A percentile compares a stretch with the other conserved stretches of the same genome.
phyloP scores from a whole-genome alignment of 352 stramenopile genomes.

The Salisapilia sapeloensis region DNA sequence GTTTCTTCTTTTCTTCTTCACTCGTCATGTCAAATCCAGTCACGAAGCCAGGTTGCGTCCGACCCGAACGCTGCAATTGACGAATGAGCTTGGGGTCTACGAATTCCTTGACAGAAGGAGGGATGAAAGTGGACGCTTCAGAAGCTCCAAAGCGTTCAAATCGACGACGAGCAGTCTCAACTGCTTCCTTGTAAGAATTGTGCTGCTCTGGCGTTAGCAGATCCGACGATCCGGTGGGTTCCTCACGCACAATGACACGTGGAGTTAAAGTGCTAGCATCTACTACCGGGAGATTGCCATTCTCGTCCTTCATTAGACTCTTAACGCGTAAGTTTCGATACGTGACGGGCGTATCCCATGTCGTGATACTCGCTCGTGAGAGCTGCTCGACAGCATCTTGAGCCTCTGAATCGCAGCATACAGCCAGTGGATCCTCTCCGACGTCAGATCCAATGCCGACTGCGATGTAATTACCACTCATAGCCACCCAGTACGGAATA shows the following conservation, averaged over 20 bases:
- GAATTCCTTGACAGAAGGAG: slow-evolving; percentile 57
- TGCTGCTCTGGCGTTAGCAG: slow-evolving; percentile 37
- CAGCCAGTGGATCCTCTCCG: slow-evolving; percentile 36
- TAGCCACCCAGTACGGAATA: slow-evolving; percentile 54
- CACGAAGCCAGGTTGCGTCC: slow-evolving; percentile 30
- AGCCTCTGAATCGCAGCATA: slow-evolving; percentile 13
- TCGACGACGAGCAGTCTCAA: slow-evolving; percentile 19
- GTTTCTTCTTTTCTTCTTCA: slow-evolving; percentile 40
- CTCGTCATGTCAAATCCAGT: slow-evolving; percentile 61
- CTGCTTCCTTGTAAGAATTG: slow-evolving; percentile 26
- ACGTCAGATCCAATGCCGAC: slow-evolving; percentile 30
- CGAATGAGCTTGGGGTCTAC: slow-evolving; percentile 60
- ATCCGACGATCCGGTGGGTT: slow-evolving; percentile 34
- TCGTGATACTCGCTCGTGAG: slow-evolving; percentile 49
- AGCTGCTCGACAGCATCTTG: slow-evolving; percentile 14
- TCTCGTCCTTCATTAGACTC: slow-evolving; percentile 1
- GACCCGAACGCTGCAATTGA: slow-evolving; percentile 54
- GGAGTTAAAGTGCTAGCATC: slow-evolving; percentile 15
- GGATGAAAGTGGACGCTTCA: no score
- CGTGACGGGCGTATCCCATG: slow-evolving; percentile 36
- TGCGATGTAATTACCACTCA: slow-evolving; percentile 18
- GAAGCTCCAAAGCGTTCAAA: slow-evolving; percentile 43
- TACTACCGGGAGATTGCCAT: slow-evolving; percentile 6
- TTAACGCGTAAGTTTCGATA: slow-evolving; percentile 24
- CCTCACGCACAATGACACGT: slow-evolving; percentile 31